Evolutionary conservation across 2,329 filamentous ascomycete genomes (phyloP), one percentile per base, ranked within the genome.

Genomic region (Claviceps africana): DNA sequence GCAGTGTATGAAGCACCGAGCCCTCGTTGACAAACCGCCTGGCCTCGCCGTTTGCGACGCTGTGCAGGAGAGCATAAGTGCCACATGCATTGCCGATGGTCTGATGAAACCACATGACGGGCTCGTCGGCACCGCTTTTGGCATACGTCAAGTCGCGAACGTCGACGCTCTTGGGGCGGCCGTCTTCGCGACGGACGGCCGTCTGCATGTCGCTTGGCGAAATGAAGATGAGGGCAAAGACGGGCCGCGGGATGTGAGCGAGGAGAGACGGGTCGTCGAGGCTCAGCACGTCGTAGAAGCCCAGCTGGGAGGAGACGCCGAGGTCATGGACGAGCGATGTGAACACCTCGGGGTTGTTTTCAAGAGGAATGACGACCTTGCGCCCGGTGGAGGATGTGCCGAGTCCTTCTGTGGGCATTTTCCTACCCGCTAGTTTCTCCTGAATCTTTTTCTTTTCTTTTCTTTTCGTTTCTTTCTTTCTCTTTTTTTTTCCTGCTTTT

Each of bases 21-120:
- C 67, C 72, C 5, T 72, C 65, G 11, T 67, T 58, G 51, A 91
- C 75, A 54, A 77, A 72, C 2, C 67, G 63, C 19, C 76, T 70
- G 0, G 82, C 77, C 4, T 72, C 71, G 1, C 86, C 86, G 64
- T 93, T 94, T 48, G 77, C 77, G 1, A 85, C 76, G 17, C 78
- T 79, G 65, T 94, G 88, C 9, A 94, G 66, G 5, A 93, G 72
- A 0, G 82, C 88, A 61, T 89, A 88, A 22, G 90, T 76, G 0
- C 88, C 88, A 63, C 87, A 94, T 1, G 87, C 85, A 63, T 93
- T 84, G 53, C 81, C 78, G 60, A 94, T 93, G 0, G 86, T 93
- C 67, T 94, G 88, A 62, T 83, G 83, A 70, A 88, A 93, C 87
- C 87, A 94, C 19, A 87, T 71, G 1, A 90, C 80, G 7, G 85